Percentiles rank a stretch among this genome's conserved stretches.
Conservation (phyloP, 1,284 basidiomycete species). For the Tremellales sp. region DNA sequence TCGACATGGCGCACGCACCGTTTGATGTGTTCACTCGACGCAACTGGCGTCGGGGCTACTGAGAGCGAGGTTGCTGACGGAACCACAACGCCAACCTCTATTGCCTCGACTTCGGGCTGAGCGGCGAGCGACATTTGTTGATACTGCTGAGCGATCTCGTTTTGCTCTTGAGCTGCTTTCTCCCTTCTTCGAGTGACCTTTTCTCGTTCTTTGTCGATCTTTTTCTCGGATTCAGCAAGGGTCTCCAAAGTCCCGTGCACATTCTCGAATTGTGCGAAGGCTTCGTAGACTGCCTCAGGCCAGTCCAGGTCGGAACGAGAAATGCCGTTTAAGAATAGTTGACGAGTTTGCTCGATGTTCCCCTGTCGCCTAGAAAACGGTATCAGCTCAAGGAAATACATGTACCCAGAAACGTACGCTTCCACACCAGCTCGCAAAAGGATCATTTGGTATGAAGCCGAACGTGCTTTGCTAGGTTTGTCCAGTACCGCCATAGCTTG, state of each 20-base stretch:
- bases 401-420: conserved; percentile 28
- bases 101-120: conserved; percentile 7
- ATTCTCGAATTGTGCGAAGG: conserved; percentile 81
- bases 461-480: conserved; percentile 25
- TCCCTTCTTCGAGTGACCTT: conserved; percentile 62
- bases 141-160: conserved; percentile 11
- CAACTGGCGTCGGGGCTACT: not conserved
- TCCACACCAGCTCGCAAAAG: conserved; percentile 34
- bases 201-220: conserved; percentile 62
- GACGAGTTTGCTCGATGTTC: conserved; percentile 60
- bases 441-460: conserved; percentile 32
- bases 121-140: conserved; percentile 6
- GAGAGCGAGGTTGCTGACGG: conserved; percentile 7
- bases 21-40: not conserved
- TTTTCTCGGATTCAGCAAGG: conserved; percentile 64
- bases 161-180: conserved; percentile 53
- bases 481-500: conserved; percentile 26
- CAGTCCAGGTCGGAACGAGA: conserved; percentile 68
- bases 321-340: conserved; percentile 61
- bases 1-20: not conserved
- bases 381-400: not conserved
- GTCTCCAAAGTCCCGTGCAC: conserved; percentile 68
- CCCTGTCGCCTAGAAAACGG: conserved; percentile 54
- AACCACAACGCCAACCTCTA: conserved; percentile 11
- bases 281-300: conserved; percentile 87